phyloP scores from a whole-genome alignment of 768 basidiomycete species.

The Paxillus involutus region DNA sequence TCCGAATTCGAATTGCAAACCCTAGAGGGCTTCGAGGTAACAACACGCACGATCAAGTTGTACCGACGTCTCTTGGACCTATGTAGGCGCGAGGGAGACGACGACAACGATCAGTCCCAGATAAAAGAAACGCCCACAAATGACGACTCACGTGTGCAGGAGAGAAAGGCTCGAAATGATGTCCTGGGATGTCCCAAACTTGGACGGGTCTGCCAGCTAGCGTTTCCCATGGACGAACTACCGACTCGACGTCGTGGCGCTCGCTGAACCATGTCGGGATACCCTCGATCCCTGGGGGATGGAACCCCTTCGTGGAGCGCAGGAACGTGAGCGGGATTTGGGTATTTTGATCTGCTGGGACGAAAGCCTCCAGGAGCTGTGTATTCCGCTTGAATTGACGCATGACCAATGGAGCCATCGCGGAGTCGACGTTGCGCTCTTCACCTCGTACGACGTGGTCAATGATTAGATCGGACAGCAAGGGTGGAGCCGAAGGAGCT shows the following conservation, averaged over 20 bases:
- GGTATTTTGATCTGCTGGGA: slow-evolving; percentile 29
- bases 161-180: slow-evolving; percentile 65
- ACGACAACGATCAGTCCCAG: neutral
- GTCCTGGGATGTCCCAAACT: slow-evolving; percentile 57
- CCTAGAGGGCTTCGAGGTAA: neutral
- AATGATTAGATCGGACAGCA: slow-evolving; percentile 54
- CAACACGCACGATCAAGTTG: slow-evolving; percentile 23
- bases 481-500: slow-evolving; percentile 48
- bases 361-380: slow-evolving; percentile 46
- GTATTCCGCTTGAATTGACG: slow-evolving; percentile 52
- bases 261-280: slow-evolving; percentile 54
- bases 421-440: slow-evolving; percentile 25
- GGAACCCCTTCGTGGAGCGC: slow-evolving; percentile 50
- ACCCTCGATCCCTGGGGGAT: slow-evolving; percentile 27
- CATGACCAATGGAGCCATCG: slow-evolving; percentile 37
- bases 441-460: slow-evolving; percentile 41
- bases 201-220: slow-evolving; percentile 38
- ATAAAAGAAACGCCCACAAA: neutral
- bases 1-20: neutral
- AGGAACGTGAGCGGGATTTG: slow-evolving; percentile 47
- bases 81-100: neutral
- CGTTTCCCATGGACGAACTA: slow-evolving; percentile 47
- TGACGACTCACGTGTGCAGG: slow-evolving; percentile 43
- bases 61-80: slow-evolving; percentile 20
- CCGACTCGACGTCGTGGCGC: slow-evolving; percentile 33